Base-by-base conservation (phyloP, 495 filamentous ascomycete species). In the Penicillium lividum region DNA sequence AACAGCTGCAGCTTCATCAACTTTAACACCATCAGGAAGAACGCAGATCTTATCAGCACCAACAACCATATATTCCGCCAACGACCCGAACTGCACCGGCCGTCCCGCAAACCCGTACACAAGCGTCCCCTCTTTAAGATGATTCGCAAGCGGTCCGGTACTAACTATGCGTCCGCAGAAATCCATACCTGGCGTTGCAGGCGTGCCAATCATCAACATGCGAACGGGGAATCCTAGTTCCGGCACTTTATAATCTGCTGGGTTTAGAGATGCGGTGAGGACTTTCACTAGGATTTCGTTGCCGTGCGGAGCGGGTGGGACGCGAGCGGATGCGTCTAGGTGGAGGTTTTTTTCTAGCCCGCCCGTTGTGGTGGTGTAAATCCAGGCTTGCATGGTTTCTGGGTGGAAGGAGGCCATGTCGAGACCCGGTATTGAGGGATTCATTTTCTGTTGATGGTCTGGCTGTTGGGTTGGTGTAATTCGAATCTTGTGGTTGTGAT, bases 221-320 rank as follows among this genome's bases (percentile, higher is more conserved):
- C 74, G 72, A 5, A 60, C 60, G 7, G 82, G 8, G 6, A 77
- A 25, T 2, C 73, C 72, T 43, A 84, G 54, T 60, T 89, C 85
- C 13, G 84, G 77, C 15, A 82, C 54, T 69, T 90, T 90, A 81
- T 84, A 85, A 77, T 91, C 89, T 30, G 82, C 80, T 1, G 88
- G 88, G 72, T 91, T 91, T 47, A 90, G 68, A 11, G 80, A 68
- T 7, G 75, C 72, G 47, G 76, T 68, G 50, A 83, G 60, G 7
- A 89, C 81, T 51, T 81, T 69, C 38, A 90, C 70, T 15, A 91
- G 81, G 30, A 85, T 53, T 58, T 84, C 69, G 57, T 78, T 68
- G 18, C 71, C 60, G 34, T 61, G 64, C 2, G 73, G 62, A 9
- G 64, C 42, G 1, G 67, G 68, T 0, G 79, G 72, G 1, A 80